Evolutionary conservation across 371 early-diverging fungal species (phyloP).

Genomic region (Zychaea mexicana): DNA sequence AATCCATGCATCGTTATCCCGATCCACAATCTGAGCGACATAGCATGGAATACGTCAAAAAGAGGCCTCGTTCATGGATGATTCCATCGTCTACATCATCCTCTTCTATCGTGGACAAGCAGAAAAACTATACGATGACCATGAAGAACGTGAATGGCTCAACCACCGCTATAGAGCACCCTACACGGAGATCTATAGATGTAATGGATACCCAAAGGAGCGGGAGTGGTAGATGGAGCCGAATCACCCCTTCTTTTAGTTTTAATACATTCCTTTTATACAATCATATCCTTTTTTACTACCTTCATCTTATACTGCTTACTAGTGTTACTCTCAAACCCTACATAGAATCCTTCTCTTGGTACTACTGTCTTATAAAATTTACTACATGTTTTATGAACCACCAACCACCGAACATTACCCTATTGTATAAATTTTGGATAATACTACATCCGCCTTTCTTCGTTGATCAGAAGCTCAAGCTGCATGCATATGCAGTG

Average conservation of each 20-base stretch:
- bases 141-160: neutral
- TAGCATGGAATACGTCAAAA: slow-evolving; percentile 1
- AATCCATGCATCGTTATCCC: slow-evolving; percentile 3
- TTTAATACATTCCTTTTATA: neutral
- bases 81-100: neutral
- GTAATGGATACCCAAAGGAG: slow-evolving; percentile 6
- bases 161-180: neutral
- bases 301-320: too few species aligned
- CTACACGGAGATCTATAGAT: slow-evolving; percentile 10
- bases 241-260: neutral
- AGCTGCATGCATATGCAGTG: too few species aligned
- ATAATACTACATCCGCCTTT: too few species aligned
- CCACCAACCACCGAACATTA: too few species aligned
- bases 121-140: neutral
- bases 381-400: too few species aligned
- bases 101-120: neutral
- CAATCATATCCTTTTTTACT: too few species aligned
- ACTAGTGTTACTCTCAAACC: too few species aligned
- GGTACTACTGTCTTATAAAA: too few species aligned
- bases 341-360: too few species aligned
- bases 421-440: too few species aligned
- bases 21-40: neutral
- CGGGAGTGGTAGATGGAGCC: neutral
- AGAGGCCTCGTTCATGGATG: slow-evolving; percentile 15
- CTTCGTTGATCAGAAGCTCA: too few species aligned